Evolutionary conservation across 768 basidiomycete species (phyloP), one percentile per base, ranked within the genome.

Genomic region (Naematelia aurantialba): DNA sequence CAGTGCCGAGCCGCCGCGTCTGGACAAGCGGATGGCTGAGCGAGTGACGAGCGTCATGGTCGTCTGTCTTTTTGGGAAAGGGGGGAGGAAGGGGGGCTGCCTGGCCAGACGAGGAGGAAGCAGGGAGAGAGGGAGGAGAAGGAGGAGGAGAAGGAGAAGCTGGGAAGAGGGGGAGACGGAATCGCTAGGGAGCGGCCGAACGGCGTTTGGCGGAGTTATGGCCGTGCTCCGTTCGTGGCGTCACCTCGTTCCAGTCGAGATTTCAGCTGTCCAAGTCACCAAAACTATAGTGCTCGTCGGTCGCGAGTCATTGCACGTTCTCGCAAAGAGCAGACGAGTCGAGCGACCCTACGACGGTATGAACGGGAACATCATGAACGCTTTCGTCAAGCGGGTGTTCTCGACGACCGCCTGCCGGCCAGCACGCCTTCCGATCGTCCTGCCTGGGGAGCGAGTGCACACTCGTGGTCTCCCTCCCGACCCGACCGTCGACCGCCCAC

Each of bases 41-140:
- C 75, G 70, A 39, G 75, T 72, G 69, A 76, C 73, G 55, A 76
- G 73, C 56, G 75, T 75, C 75, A 76, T 76, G 52, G 46, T 59
- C 54, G 30, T 51, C 30, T 26, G 47, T 45, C 49, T 55, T 52
- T 52, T 42, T 30, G 30, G 53, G 26, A 53, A 48, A 17, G 54
- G 51, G 63, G 48, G 39, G 49, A 46, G 48, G 59, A 39, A 55
- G 47, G 34, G 45, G 50, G 51, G 57, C 29, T 42, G n/a, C 17
- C 25, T 52, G 56, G 56, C 46, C 56, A 51, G 29, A 44, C 25
- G 39, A 17, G 10, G 58, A 47, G 61, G 56, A 55, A 55, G 54
- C 54, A 52, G 60, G 44, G 59, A 22, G 49, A 64, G 56, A 53
- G 55, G 63, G 46, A 45, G 34, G 34, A 39, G 34, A 39, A 39